Percentiles rank a stretch among this genome's conserved stretches.
Conservation (phyloP, 2,329 filamentous ascomycete species). For the Alternaria conjuncta region DNA sequence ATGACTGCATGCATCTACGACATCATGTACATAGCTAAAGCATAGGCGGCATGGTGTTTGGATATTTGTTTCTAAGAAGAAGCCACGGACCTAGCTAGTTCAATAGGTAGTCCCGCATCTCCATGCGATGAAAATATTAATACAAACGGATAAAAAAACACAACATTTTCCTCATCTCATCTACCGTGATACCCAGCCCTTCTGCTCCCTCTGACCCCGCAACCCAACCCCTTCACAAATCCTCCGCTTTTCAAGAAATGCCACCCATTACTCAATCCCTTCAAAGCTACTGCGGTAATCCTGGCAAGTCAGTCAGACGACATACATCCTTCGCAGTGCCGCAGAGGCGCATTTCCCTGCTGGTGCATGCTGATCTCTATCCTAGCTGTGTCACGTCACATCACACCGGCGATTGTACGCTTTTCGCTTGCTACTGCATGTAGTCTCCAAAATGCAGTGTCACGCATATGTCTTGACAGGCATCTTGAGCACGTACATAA, state of each 20-base stretch:
- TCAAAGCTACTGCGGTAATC: background rate
- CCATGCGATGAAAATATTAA: background rate
- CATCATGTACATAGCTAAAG: constrained; percentile 9
- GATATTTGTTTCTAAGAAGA: background rate
- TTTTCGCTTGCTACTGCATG: background rate
- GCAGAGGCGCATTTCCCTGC: background rate
- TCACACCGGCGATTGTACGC: background rate
- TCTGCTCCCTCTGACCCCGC: background rate
- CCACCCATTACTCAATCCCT: background rate
- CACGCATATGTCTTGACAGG: background rate
- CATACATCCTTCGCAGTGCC: background rate
- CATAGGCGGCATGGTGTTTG: constrained; percentile 2
- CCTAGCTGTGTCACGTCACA: background rate
- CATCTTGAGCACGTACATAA: background rate
- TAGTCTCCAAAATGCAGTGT: background rate
- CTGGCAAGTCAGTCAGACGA: background rate
- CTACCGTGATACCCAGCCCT: background rate
- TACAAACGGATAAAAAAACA: background rate
- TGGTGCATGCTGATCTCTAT: background rate
- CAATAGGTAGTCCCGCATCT: background rate
- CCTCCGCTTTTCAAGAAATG: background rate
- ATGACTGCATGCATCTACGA: constrained; percentile 8
- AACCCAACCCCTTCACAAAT: background rate
- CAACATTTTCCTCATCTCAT: background rate
- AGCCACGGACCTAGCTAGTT: background rate